Base-by-base conservation (phyloP, 2,329 filamentous ascomycete species). In the Berkeleyomyces basicola region DNA sequence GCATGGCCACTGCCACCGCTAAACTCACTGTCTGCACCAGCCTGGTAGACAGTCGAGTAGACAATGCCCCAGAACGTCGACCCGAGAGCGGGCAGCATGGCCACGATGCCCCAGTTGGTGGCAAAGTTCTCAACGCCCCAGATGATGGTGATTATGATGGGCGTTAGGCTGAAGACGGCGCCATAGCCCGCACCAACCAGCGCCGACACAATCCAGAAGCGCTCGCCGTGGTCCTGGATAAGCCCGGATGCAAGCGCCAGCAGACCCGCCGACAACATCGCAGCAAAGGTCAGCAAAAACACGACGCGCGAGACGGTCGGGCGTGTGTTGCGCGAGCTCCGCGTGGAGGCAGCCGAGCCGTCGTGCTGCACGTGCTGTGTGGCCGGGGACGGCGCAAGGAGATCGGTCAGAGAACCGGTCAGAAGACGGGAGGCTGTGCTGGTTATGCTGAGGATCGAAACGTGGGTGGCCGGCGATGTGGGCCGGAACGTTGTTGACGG, bases 41-140 rank as follows among this genome's bases (percentile, higher is more conserved):
- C 78, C 72, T 93, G 85, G 69, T 95, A 95, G 2, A 89, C 84
- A 0, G 78, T 81, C 4, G 87, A 89, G 72, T 97, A 99, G n/a
- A 96, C 76, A 0, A 93, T 73, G 0, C 91, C 90, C 90, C 92
- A 99, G 40, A 96, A 79, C 0, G 90, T 90, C 0, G 92, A 90
- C 0, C 92, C 93, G 0, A 87, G 74, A 0, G 93, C 93, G 2
- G 93, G 93, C 63, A 92, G 85, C 78, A 95, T 93, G 49, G 91
- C 90, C 6, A 97, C 84, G 65, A 97, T 91, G 7, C 93, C 93
- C 84, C 92, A 99, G 69, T 99, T 97, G 0, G 93, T 99, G 64
- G 90, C 93, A 71, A 99, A 97, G 72, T 97, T 99, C 76, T 97
- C 91, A 0, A 96, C 90, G 36, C 93, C 93, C 93, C 93, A 99